These are phyloP conservation scores for Hypomontagnella monticulosa DNA, from an alignment of 495 filamentous ascomycete genomes.

Conservation along the genomic window DNA sequence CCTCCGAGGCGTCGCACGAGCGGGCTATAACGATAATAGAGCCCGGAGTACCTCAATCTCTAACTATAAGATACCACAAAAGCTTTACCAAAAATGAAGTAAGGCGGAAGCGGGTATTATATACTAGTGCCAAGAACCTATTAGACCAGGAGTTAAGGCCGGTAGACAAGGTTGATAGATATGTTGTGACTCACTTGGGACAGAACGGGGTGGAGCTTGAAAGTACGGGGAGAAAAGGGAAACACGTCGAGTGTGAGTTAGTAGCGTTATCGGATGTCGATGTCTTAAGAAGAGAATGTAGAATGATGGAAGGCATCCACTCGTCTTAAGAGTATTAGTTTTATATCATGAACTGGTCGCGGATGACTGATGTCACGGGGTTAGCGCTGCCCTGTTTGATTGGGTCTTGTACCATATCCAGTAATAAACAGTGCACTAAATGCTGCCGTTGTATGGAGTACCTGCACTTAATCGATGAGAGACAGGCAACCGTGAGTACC, in stretches of 20 bases:
- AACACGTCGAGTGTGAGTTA: neutral
- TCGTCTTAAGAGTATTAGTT: constrained; percentile 3
- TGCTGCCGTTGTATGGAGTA: constrained; percentile 17
- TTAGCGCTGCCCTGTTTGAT: constrained; percentile 23
- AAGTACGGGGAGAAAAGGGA: neutral
- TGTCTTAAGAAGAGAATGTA: constrained; percentile 6
- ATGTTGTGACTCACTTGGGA: constrained; percentile 25
- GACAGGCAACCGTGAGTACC: constrained; percentile 2
- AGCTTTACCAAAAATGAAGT: neutral
- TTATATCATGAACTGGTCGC: constrained; percentile 23
- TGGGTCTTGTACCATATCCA: constrained; percentile 22
- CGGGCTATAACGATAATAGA: neutral
- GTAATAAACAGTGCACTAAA: constrained; percentile 8
- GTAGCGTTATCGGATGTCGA: neutral
- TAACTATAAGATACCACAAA: too few relatives aligned
- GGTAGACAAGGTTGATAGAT: neutral
- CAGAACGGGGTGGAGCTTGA: constrained; percentile 1
- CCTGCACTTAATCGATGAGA: constrained; percentile 9
- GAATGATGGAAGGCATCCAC: constrained; percentile 24
- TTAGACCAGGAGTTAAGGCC: constrained; percentile 2
- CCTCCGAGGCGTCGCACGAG: neutral
- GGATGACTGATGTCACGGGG: constrained; percentile 41
- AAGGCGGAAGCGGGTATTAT: constrained; percentile 23
- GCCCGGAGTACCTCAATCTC: neutral
- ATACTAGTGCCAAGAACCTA: constrained; percentile 31